Percentiles rank a stretch among this genome's conserved stretches.
Evolutionary conservation across 345 rosid genomes (phyloP).

Genomic region (Eucalyptus tenuipes): DNA sequence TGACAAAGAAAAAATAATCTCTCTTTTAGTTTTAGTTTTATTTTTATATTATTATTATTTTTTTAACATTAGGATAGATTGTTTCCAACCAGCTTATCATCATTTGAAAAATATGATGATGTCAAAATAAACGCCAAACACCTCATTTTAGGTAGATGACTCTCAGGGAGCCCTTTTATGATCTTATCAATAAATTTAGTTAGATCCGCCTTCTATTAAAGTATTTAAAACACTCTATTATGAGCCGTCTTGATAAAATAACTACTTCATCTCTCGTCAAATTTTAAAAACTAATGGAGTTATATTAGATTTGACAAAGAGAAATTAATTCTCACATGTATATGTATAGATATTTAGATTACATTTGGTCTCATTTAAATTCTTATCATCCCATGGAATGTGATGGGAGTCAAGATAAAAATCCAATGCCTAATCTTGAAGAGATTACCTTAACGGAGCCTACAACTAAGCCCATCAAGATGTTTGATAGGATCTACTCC

Average conservation of each 20-base stretch:
- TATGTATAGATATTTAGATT: neutral
- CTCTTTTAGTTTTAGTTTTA: neutral
- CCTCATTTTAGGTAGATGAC: neutral
- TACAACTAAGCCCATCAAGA: neutral
- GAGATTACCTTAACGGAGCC: neutral
- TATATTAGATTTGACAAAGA: neutral
- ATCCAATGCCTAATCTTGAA: neutral
- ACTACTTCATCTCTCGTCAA: neutral
- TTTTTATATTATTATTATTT: too few relatives aligned
- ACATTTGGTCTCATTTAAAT: neutral
- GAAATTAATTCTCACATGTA: neutral
- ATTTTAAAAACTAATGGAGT: neutral
- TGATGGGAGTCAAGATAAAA: neutral
- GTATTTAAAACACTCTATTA: neutral
- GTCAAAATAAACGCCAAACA: neutral
- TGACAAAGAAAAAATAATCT: neutral
- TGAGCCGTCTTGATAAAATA: neutral
- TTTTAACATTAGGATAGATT: neutral
- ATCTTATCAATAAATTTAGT: neutral
- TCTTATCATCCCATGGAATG: neutral
- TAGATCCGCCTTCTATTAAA: neutral
- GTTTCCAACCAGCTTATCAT: neutral
- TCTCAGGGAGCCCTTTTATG: neutral
- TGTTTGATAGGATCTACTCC: neutral
- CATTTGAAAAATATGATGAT: neutral